Conservation (phyloP, 2,329 filamentous ascomycete species). For the Beauveria asiatica region DNA sequence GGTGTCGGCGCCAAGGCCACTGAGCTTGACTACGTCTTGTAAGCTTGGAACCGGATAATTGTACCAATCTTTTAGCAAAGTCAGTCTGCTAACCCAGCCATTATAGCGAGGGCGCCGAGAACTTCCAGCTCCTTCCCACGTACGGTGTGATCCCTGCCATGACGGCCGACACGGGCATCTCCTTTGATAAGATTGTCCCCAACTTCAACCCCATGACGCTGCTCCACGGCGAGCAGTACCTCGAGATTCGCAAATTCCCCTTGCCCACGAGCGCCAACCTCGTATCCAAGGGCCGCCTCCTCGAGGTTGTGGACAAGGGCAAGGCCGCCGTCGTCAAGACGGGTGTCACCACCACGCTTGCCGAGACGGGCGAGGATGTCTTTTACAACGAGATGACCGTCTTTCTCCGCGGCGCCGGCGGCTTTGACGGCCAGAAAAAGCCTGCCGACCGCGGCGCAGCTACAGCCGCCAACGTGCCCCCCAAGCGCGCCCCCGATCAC, state of each 20-base stretch:
- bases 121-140: conserved; percentile 92
- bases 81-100: background rate
- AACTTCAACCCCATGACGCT: conserved; percentile 99
- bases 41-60: conserved; percentile 17
- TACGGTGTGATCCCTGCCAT: conserved; percentile 96
- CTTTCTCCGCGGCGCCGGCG: conserved; percentile 84
- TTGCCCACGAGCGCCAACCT: conserved; percentile 78
- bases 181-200: conserved; percentile 73
- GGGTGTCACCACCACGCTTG: conserved; percentile 75
- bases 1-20: conserved; percentile 86
- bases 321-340: conserved; percentile 75
- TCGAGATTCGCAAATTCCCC: conserved; percentile 86
- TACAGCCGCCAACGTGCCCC: conserved; percentile 71
- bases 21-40: conserved; percentile 78
- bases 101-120: conserved; percentile 65
- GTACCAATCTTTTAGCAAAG: background rate
- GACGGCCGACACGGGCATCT: conserved; percentile 71
- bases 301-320: conserved; percentile 96
- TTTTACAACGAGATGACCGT: conserved; percentile 97
- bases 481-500: conserved; percentile 66
- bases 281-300: conserved; percentile 65
- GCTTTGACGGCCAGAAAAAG: conserved; percentile 79
- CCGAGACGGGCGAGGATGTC: conserved; percentile 75
- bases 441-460: conserved; percentile 68
- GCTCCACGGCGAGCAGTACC: conserved; percentile 95